These are phyloP conservation scores for Conoideocrella luteorostrata DNA, from an alignment of 2,329 filamentous ascomycete species.

Conservation along the genomic window DNA sequence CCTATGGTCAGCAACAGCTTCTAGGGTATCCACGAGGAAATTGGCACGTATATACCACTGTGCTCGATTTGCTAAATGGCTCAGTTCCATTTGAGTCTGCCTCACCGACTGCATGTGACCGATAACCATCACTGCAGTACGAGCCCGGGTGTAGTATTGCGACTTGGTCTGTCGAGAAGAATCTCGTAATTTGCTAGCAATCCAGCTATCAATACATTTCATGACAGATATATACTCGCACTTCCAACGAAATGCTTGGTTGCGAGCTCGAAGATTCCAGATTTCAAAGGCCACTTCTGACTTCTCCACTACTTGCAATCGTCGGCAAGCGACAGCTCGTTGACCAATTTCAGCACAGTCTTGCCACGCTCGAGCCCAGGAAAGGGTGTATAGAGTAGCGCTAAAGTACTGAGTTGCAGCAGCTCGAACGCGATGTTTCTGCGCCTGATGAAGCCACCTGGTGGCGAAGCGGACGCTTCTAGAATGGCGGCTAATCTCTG, in stretches of 20 bases:
- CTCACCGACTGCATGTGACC: conserved; percentile 1
- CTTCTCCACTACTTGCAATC: conserved; percentile 14
- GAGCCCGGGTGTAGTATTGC: neutral
- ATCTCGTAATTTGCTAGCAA: neutral
- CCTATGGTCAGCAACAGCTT: conserved; percentile 17
- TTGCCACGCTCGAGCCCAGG: conserved; percentile 24
- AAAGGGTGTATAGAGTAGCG: conserved; percentile 14
- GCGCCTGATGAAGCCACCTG: neutral
- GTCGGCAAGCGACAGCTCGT: conserved; percentile 18
- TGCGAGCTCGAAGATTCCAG: conserved; percentile 28
- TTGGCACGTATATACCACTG: conserved; percentile 26
- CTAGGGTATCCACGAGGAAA: conserved; percentile 20
- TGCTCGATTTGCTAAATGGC: conserved; percentile 18
- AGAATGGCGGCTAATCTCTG: neutral
- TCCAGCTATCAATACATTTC: conserved; percentile 24
- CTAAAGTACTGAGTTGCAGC: conserved; percentile 12
- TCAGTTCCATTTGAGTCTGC: conserved; percentile 11
- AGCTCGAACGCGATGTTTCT: neutral
- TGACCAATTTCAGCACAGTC: conserved; percentile 21
- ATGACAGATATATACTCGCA: conserved; percentile 24
- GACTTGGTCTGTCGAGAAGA: neutral
- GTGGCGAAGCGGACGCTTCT: neutral
- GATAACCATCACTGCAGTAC: neutral
- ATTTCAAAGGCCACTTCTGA: conserved; percentile 16
- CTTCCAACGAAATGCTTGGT: conserved; percentile 27